Conservation (phyloP, 2,329 filamentous ascomycete species). For the Neofusicoccum umdonicola region DNA sequence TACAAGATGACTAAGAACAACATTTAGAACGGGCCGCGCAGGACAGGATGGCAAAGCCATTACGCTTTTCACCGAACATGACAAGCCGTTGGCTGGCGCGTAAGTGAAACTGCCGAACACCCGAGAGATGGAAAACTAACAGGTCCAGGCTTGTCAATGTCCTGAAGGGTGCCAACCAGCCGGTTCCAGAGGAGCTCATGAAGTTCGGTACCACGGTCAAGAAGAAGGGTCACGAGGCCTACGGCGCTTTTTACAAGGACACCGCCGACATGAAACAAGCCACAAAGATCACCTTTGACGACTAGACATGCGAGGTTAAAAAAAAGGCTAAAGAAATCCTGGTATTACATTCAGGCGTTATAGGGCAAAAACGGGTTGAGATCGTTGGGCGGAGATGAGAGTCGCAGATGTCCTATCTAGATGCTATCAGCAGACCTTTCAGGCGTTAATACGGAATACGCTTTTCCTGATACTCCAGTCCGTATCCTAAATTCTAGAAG, state of each 20-base stretch:
- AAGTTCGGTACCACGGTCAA: conserved; percentile 98
- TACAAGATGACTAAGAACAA: background rate
- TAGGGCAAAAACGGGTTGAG: background rate
- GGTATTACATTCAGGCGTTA: conserved; percentile 5
- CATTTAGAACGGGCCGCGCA: conserved; percentile 78
- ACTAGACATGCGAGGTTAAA: conserved; percentile 13
- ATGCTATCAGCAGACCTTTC: background rate
- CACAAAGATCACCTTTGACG: conserved; percentile 89
- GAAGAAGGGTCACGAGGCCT: conserved; percentile 95
- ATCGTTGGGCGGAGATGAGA: background rate
- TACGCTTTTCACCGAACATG: conserved; percentile 91
- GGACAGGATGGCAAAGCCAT: conserved; percentile 86
- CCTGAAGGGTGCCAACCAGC: conserved; percentile 86
- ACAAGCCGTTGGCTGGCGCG: conserved; percentile 87
- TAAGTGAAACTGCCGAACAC: conserved; percentile 52
- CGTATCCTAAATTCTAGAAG: background rate
- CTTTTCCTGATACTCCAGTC: background rate
- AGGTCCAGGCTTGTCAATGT: conserved; percentile 80
- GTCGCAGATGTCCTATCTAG: background rate
- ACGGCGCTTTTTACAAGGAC: conserved; percentile 94
- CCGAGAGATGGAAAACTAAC: conserved; percentile 21
- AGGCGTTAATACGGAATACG: background rate
- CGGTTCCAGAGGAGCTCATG: conserved; percentile 83
- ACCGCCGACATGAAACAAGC: conserved; percentile 78
- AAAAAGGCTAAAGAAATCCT: background rate